phyloP scores from a whole-genome alignment of 768 basidiomycete genomes.

The Amanita pseudoporphyria region DNA sequence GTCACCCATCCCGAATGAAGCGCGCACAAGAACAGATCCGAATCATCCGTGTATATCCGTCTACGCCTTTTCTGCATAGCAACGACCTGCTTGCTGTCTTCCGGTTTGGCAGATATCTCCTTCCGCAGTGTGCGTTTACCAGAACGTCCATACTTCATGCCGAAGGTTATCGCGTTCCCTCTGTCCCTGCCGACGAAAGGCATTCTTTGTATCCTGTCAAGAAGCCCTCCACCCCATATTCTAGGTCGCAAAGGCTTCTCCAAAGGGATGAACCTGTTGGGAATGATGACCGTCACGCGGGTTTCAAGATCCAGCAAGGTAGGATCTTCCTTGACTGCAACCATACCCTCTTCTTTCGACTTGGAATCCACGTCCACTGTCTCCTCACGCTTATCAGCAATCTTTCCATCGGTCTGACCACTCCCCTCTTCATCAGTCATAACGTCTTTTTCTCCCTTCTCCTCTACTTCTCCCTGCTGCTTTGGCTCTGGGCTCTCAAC shows the following conservation, averaged over 20 bases:
- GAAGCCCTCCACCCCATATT: conserved; percentile 63
- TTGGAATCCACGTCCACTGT: conserved; percentile 8
- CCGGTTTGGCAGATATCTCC: not conserved
- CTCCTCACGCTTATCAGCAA: conserved; percentile 5
- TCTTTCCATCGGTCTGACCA: conserved; percentile 12
- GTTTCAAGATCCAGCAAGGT: conserved; percentile 32
- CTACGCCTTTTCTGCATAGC: not conserved
- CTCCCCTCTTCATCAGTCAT: not conserved
- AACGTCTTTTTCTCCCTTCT: not conserved
- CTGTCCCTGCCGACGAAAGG: not conserved
- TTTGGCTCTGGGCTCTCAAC: conserved; percentile 10
- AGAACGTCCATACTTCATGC: not conserved
- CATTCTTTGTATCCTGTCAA: conserved; percentile 17
- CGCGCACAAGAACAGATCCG: conserved; percentile 59
- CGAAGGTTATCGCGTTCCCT: not conserved
- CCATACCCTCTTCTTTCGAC: conserved; percentile 9
- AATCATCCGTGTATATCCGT: conserved; percentile 69
- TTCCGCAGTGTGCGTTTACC: not conserved
- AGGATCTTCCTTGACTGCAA: conserved; percentile 9
- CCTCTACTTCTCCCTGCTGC: conserved; percentile 10
- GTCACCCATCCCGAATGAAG: conserved; percentile 55
- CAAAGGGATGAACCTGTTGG: conserved; percentile 46
- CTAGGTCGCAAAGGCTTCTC: conserved; percentile 42
- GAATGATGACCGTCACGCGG: conserved; percentile 47
- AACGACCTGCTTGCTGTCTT: conserved; percentile 1